phyloP scores from a whole-genome alignment of 164 flowering plant species.

The Warburgia ugandensis region DNA sequence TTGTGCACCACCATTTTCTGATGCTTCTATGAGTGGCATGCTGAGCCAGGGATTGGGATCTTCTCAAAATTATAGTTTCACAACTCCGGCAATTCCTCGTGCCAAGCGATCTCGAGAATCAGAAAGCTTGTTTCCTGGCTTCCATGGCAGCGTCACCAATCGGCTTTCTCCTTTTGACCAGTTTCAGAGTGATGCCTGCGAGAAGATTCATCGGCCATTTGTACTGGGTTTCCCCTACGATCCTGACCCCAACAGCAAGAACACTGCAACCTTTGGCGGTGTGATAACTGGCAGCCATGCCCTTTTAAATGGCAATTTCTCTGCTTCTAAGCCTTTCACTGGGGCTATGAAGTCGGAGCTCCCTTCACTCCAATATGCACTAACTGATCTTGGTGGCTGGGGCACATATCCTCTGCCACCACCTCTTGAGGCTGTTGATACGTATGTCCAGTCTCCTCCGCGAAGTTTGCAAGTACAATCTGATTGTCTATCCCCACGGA shows the following conservation, averaged over 20 bases:
- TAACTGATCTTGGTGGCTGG: slow-evolving; percentile 55
- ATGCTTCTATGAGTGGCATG: slow-evolving; percentile 35
- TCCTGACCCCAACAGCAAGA: slow-evolving; percentile 17
- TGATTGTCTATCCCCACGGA: slow-evolving; percentile 40
- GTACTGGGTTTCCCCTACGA: slow-evolving; percentile 34
- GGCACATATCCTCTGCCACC: slow-evolving; percentile 21
- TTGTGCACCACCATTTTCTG: slow-evolving; percentile 35
- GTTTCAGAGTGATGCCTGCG: slow-evolving; percentile 32
- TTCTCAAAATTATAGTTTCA: slow-evolving; percentile 30
- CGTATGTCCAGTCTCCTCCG: slow-evolving; percentile 26
- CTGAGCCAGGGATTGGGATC: slow-evolving; percentile 37
- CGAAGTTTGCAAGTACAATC: slow-evolving; percentile 26
- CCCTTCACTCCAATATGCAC: slow-evolving; percentile 99
- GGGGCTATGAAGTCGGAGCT: slow-evolving; percentile 92
- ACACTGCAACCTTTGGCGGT: slow-evolving; percentile 15
- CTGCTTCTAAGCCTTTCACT: slow-evolving; percentile 65
- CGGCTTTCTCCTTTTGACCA: slow-evolving; percentile 30
- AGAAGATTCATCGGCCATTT: slow-evolving; percentile 31
- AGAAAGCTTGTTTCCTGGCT: slow-evolving; percentile 26
- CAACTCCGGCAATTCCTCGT: slow-evolving; percentile 28
- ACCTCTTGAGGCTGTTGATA: slow-evolving; percentile 18
- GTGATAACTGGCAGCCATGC: slow-evolving; percentile 60
- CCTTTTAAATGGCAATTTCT: slow-evolving; percentile 68
- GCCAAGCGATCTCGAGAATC: slow-evolving; percentile 54
- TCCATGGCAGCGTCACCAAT: slow-evolving; percentile 19